phyloP scores from a whole-genome alignment of 2,329 filamentous ascomycete genomes.

The Diaporthe nobilis region DNA sequence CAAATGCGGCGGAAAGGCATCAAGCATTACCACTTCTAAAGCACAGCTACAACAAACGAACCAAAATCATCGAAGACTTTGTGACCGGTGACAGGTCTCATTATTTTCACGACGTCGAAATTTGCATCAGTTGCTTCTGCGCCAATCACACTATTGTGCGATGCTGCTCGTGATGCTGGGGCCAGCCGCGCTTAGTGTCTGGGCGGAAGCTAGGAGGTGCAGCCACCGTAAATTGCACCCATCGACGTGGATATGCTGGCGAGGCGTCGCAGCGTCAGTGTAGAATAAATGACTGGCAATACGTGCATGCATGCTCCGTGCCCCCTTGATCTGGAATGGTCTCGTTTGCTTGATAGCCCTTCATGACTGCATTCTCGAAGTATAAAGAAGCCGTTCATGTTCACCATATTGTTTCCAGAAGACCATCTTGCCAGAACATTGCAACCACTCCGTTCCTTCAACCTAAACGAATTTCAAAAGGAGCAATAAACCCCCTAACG shows the following conservation, averaged over 20 bases:
- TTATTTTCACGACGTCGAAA: not conserved
- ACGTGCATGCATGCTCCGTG: slow-evolving; percentile 3
- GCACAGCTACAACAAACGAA: not conserved
- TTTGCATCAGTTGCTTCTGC: not conserved
- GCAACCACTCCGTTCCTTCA: not conserved
- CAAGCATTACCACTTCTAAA: not conserved
- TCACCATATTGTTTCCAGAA: not conserved
- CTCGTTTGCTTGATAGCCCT: not conserved
- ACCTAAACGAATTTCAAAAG: not conserved
- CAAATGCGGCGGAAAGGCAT: not conserved
- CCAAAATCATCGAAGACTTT: no score
- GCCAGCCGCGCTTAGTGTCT: slow-evolving; percentile 15
- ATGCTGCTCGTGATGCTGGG: not conserved
- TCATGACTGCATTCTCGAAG: not conserved
- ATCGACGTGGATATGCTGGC: slow-evolving; percentile 17
- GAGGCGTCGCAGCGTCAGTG: not conserved
- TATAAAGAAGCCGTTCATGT: not conserved
- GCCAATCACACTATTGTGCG: no score
- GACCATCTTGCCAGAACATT: not conserved
- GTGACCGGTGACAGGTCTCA: no score
- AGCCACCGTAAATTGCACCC: slow-evolving; percentile 13
- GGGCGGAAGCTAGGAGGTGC: slow-evolving; percentile 20
- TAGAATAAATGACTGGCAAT: slow-evolving; percentile 6
- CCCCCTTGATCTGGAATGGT: not conserved
- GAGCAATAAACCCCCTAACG: not conserved